A percentile compares a stretch with the other conserved stretches of the same genome.
Evolutionary conservation across 2,329 filamentous ascomycete species (phyloP).

Genomic region (Hypoxylon sp.): DNA sequence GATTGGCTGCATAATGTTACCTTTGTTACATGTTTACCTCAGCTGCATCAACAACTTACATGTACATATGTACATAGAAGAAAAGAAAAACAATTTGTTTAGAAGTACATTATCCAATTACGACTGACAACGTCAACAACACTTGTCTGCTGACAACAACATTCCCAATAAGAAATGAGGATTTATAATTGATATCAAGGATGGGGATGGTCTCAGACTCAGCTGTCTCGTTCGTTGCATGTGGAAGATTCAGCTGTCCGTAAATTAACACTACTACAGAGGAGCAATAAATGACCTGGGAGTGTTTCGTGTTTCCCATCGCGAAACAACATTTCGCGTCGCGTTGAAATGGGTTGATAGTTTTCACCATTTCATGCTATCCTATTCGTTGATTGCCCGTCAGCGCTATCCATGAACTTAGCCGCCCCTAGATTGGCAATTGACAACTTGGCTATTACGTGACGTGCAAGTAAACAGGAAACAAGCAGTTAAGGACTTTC

Average conservation of each 20-base stretch:
- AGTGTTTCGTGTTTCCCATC: constrained; percentile 37
- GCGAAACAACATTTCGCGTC: constrained; percentile 43
- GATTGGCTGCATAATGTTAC: constrained; percentile 26
- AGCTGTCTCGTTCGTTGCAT: constrained; percentile 10
- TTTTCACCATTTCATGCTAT: constrained; percentile 19
- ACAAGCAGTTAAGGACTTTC: background rate
- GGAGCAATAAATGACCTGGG: constrained; percentile 12
- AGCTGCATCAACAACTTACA: constrained; percentile 23
- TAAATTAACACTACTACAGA: constrained; percentile 17
- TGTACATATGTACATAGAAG: background rate
- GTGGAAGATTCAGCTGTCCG: constrained; percentile 8
- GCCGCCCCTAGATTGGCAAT: constrained; percentile 23
- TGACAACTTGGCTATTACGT: constrained; percentile 3
- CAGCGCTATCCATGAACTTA: constrained; percentile 28
- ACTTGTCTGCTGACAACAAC: constrained; percentile 29
- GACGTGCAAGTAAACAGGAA: constrained; percentile 20
- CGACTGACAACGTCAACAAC: constrained; percentile 33
- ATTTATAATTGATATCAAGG: background rate
- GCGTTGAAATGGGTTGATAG: constrained; percentile 32
- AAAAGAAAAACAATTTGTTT: constrained; percentile 25
- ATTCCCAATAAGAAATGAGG: constrained; percentile 5
- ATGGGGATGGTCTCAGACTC: constrained; percentile 9
- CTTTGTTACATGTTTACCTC: constrained; percentile 12
- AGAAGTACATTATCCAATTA: constrained; percentile 30
- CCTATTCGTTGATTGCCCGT: constrained; percentile 31